Conservation (phyloP, 495 filamentous ascomycete genomes). For the Neurospora sp. region DNA sequence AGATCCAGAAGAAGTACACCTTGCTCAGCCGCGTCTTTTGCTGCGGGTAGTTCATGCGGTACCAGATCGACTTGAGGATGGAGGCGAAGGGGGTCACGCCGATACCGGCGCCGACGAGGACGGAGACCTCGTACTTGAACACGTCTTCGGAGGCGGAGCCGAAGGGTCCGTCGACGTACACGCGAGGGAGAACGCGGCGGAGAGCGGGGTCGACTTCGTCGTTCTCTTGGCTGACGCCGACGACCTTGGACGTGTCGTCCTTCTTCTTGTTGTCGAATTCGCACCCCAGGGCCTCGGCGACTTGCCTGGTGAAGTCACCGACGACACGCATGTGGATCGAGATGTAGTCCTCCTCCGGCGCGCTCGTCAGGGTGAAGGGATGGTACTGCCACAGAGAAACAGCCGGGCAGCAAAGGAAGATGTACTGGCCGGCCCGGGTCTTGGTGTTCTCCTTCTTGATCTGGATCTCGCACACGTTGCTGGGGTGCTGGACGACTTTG, state of each 20-base stretch:
- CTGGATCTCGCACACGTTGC: constrained; percentile 75
- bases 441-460: constrained; percentile 75
- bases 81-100: constrained; percentile 69
- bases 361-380: constrained; percentile 69
- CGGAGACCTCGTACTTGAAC: constrained; percentile 65
- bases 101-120: constrained; percentile 62
- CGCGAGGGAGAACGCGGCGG: constrained; percentile 58
- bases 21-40: constrained; percentile 64
- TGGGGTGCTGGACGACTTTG: constrained; percentile 75
- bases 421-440: constrained; percentile 72
- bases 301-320: constrained; percentile 56
- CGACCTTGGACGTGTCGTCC: constrained; percentile 46
- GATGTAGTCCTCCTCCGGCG: constrained; percentile 74
- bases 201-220: constrained; percentile 55
- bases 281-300: constrained; percentile 59
- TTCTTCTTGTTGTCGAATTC: constrained; percentile 51
- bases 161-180: constrained; percentile 72
- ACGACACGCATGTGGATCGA: constrained; percentile 68
- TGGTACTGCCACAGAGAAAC: constrained; percentile 74
- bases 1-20: constrained; percentile 83
- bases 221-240: constrained; percentile 52
- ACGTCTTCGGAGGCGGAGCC: constrained; percentile 70
- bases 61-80: constrained; percentile 79
- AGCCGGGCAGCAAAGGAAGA: constrained; percentile 73
- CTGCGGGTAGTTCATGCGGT: constrained; percentile 72